Conservation (phyloP, 2,329 filamentous ascomycete genomes). For the Cladosporium austrohemisphaericum region DNA sequence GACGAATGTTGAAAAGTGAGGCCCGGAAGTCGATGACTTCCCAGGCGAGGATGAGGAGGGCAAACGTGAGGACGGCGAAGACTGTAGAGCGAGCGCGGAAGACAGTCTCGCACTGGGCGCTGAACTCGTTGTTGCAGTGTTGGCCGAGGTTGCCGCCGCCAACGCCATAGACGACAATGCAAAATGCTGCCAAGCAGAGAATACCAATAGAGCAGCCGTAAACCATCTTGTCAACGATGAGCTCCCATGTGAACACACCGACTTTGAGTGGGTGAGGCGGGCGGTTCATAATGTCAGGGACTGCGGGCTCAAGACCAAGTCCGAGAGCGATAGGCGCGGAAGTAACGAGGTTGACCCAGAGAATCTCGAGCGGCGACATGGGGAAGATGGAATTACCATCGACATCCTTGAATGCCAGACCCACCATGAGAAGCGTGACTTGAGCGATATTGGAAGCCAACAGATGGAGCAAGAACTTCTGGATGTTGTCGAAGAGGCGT, state of each 20-base stretch:
- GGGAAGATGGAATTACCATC: constrained; percentile 41
- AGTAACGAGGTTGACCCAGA: constrained; percentile 44
- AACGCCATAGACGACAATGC: constrained; percentile 39
- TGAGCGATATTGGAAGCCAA: constrained; percentile 44
- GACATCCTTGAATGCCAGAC: constrained; percentile 41
- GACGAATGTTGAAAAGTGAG: constrained; percentile 12
- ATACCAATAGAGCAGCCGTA: constrained; percentile 42
- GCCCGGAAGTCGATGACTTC: constrained; percentile 36
- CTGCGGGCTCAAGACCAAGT: constrained; percentile 41
- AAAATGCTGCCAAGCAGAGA: constrained; percentile 39
- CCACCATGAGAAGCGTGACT: constrained; percentile 41
- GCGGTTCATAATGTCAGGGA: constrained; percentile 42
- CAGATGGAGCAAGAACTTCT: constrained; percentile 42
- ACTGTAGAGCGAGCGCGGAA: constrained; percentile 42
- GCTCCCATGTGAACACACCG: constrained; percentile 41
- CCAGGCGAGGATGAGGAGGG: constrained; percentile 43
- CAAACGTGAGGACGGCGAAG: constrained; percentile 39
- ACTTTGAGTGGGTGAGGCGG: constrained; percentile 38
- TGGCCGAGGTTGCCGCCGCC: constrained; percentile 37
- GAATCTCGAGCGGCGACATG: constrained; percentile 41
- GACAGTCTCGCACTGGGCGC: constrained; percentile 36
- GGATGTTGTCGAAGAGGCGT: constrained; percentile 42
- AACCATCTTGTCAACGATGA: constrained; percentile 43
- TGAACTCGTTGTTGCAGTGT: constrained; percentile 41
- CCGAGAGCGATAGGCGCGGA: constrained; percentile 43